A percentile compares a stretch with the other conserved stretches of the same genome.
Conservation (phyloP, 108 stramenopile species). For the Seminavis robusta region DNA sequence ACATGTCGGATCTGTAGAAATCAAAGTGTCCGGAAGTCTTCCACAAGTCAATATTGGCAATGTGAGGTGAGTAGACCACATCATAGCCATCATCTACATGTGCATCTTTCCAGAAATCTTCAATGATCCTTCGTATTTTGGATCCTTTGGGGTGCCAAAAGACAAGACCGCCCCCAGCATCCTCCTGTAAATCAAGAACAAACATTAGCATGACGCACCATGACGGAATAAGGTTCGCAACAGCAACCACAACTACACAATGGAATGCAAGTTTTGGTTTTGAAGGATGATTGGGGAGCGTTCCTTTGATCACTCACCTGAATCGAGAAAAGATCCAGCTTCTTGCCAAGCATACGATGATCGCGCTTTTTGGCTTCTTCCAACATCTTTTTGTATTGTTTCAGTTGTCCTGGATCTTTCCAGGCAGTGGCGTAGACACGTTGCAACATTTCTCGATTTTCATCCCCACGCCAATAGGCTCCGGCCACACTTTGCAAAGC, state of each 20-base stretch:
- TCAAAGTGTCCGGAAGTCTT: constrained; percentile 98
- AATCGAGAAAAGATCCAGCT: constrained; percentile 94
- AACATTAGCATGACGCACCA: background rate
- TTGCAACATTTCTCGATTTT: constrained; percentile 90
- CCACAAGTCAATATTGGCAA: constrained; percentile 96
- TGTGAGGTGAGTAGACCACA: constrained; percentile 96
- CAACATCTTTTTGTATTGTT: constrained; percentile 82
- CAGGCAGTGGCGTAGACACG: constrained; percentile 96
- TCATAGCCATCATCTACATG: constrained; percentile 87
- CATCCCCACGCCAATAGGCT: constrained; percentile 99
- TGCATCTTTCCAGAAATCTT: constrained; percentile 92
- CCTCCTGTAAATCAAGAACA: constrained; percentile 36
- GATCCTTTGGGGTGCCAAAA: constrained; percentile 95
- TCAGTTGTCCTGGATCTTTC: constrained; percentile 84
- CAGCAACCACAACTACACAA: background rate
- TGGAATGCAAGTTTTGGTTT: background rate
- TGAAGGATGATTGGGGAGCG: background rate
- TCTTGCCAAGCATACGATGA: constrained; percentile 95
- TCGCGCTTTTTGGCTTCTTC: constrained; percentile 97
- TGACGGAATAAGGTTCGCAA: background rate
- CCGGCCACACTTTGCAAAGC: constrained; percentile 88
- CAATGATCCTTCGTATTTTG: constrained; percentile 82
- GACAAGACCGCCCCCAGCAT: constrained; percentile 76
- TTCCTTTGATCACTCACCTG: constrained; percentile 43
- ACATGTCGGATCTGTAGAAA: constrained; percentile 97